Conservation (phyloP, 306 rosid species). For the Spatholobus suberectus region DNA sequence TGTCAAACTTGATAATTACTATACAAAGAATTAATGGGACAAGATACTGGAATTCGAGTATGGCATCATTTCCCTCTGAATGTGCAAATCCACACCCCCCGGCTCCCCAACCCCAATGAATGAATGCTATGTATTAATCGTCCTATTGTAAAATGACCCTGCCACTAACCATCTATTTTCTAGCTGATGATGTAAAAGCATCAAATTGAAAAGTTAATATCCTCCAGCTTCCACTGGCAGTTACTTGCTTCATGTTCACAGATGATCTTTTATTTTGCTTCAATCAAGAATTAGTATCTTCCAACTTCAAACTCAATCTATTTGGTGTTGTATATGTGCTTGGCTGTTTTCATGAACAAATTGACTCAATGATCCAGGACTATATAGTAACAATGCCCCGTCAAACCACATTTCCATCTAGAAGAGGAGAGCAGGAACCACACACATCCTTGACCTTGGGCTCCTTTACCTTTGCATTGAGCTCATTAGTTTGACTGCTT, state of each 20-base stretch:
- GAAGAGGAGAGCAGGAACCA: neutral
- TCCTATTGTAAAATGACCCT: constrained; percentile 9
- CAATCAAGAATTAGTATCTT: constrained; percentile 21
- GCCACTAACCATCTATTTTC: constrained; percentile 15
- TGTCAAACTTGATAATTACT: constrained; percentile 18
- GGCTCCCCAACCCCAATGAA: neutral
- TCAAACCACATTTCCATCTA: constrained; percentile 16
- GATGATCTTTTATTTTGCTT: constrained; percentile 18
- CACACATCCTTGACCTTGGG: constrained; percentile 6
- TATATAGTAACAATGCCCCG: constrained; percentile 2
- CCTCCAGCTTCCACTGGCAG: constrained; percentile 24
- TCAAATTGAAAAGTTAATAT: constrained; percentile 17
- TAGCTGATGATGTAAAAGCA: neutral
- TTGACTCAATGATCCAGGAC: constrained; percentile 28
- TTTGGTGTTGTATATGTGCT: neutral
- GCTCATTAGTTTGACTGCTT: constrained; percentile 33
- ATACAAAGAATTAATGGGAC: constrained; percentile 41
- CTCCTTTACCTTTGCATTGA: constrained; percentile 25
- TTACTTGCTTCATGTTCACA: constrained; percentile 33
- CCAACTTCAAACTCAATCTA: constrained; percentile 27
- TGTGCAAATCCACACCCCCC: neutral
- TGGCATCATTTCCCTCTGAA: constrained; percentile 20
- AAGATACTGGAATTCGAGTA: constrained; percentile 19
- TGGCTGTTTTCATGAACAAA: constrained; percentile 27
- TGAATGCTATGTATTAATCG: constrained; percentile 29